A percentile compares a stretch with the other conserved stretches of the same genome.
These are phyloP conservation scores for Candida incommunis DNA, from an alignment of 805 yeast species.

Conservation along the genomic window DNA sequence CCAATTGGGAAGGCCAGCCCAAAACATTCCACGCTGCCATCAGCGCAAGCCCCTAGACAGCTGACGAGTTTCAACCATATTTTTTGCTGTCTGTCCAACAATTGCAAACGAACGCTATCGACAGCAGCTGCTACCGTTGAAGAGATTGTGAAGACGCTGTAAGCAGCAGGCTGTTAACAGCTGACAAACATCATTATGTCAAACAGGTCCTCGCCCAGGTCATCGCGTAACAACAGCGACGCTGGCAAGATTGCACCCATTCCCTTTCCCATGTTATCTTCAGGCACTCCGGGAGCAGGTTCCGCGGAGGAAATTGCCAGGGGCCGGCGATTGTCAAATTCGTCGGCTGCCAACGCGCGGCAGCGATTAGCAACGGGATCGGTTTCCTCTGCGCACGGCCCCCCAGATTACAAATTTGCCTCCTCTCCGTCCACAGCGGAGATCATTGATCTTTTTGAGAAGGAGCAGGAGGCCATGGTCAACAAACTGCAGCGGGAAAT, in stretches of 20 bases:
- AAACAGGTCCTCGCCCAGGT: neutral
- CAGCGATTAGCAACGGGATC: neutral
- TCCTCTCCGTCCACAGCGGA: conserved; percentile 7
- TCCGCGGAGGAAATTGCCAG: neutral
- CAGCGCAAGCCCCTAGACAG: no score
- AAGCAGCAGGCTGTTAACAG: neutral
- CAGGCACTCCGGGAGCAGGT: neutral
- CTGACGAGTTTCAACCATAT: no score
- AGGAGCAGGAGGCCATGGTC: conserved; percentile 66
- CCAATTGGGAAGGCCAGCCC: no score
- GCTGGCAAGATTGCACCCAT: neutral
- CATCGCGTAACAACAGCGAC: neutral
- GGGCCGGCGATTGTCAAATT: neutral
- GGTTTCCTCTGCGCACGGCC: neutral
- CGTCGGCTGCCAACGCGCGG: neutral
- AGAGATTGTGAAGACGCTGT: no score
- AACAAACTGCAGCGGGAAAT: conserved; percentile 53
- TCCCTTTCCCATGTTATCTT: neutral
- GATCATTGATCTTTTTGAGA: conserved; percentile 35
- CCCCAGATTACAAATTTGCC: neutral
- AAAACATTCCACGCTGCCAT: no score
- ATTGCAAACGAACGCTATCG: no score
- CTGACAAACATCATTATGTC: neutral
- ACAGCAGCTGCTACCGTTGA: no score
- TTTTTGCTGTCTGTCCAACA: no score